phyloP scores from a whole-genome alignment of 768 basidiomycete genomes.

The Termitomyces sp. region DNA sequence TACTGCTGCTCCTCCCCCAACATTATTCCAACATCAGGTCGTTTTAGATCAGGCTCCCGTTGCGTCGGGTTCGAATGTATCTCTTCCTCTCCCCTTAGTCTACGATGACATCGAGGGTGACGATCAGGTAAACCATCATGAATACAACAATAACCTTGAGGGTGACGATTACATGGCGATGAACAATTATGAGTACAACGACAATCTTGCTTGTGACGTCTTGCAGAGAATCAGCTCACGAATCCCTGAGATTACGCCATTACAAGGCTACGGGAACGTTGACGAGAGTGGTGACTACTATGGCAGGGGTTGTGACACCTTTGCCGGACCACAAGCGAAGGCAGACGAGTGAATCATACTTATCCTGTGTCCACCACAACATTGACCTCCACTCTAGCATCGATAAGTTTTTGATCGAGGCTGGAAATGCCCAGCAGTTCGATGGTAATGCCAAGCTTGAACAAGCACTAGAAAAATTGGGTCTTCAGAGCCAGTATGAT shows the following conservation, averaged over 20 bases:
- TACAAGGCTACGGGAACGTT: conserved; percentile 21
- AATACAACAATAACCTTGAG: no score
- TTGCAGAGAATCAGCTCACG: conserved; percentile 2
- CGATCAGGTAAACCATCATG: no score
- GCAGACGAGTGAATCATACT: conserved; percentile 41
- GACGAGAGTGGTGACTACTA: conserved; percentile 43
- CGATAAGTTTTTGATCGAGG: conserved; percentile 45
- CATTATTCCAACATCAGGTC: neutral
- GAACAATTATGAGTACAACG: conserved; percentile 12
- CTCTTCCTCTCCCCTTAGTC: neutral
- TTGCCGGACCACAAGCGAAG: conserved; percentile 38
- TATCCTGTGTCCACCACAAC: neutral
- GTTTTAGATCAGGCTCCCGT: neutral
- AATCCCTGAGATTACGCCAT: conserved; percentile 20
- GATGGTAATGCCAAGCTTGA: conserved; percentile 57
- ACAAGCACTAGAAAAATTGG: conserved; percentile 47
- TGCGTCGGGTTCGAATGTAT: conserved; percentile 17
- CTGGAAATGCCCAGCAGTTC: conserved; percentile 54
- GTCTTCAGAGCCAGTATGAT: conserved; percentile 40
- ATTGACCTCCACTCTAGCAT: conserved; percentile 29
- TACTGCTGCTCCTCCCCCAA: neutral
- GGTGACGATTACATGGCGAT: conserved; percentile 2
- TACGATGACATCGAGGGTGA: neutral
- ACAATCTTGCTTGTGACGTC: conserved; percentile 9
- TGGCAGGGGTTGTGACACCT: conserved; percentile 40